Base-by-base conservation (phyloP, 2,329 filamentous ascomycete genomes). In the Xylaria arbuscula region DNA sequence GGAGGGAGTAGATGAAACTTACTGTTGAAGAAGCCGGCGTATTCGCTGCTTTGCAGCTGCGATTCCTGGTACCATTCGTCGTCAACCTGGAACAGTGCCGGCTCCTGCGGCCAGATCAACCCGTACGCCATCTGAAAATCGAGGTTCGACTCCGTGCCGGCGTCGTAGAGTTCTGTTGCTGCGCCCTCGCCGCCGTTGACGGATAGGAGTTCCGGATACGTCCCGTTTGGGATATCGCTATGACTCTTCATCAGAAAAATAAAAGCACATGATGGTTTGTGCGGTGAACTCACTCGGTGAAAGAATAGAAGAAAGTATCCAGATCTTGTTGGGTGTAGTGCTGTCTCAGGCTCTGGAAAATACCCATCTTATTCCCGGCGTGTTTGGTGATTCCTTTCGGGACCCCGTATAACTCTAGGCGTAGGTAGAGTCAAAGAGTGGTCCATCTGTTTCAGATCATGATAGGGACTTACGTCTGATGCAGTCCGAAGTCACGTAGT, bases 101-200 rank as follows among this genome's bases (percentile, higher is more conserved):
- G 77, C n/a, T 79, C 80, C 71, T 87, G 84, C 1, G 85, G 85
- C 75, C 82, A 86, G 72, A 87, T 83, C 64, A 87, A 77, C 0
- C 84, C 83, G 65, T 83, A 83, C 17, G 79, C 78, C 32, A 83
- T 78, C 67, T 84, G 75, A 64, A 86, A 85, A 72, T 87, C 85
- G 13, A 87, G 80, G 48, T 83, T 81, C 2, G 80, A 78, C 67
- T 86, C 84, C 5, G 73, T 73, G 2, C 81, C 81, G 1, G 78
- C 79, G 8, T 72, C 53, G 24, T 69, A 70, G 0, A 76, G 62
- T 2, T 69, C 73, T 6, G 45, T 62, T 2, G 73, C 73, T 38
- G 78, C 62, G 17, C 78, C 78, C 15, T 76, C 68, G 17, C 77
- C 81, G 36, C 80, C 81, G 62, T 82, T 77, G 47, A 81, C 78